Conservation (phyloP, 345 rosid species). For the Citrus mangshanensis region DNA sequence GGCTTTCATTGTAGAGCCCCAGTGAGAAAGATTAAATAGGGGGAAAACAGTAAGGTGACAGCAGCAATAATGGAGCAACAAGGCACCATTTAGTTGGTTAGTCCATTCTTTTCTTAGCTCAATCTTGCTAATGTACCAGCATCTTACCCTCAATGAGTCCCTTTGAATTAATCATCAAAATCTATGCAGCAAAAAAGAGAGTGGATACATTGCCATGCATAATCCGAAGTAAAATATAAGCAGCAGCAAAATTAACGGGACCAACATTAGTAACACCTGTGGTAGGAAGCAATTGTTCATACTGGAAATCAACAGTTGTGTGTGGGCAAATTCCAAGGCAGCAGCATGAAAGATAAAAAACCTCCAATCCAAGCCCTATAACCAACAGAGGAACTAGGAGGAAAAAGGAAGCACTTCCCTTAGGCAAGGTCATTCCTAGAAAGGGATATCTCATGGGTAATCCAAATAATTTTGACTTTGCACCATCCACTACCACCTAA, state of each 20-base stretch:
- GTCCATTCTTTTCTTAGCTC: constrained; percentile 17
- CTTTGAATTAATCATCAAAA: not conserved
- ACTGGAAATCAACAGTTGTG: not conserved
- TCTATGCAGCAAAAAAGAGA: not conserved
- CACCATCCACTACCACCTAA: constrained; percentile 16
- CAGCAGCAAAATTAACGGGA: not conserved
- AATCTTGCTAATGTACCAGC: constrained; percentile 3
- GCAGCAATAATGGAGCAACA: constrained; percentile 6
- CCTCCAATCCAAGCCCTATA: constrained; percentile 3
- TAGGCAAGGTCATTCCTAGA: not conserved
- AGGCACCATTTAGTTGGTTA: constrained; percentile 17
- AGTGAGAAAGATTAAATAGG: not conserved
- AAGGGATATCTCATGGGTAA: not conserved
- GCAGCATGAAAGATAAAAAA: not conserved
- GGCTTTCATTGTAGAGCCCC: not conserved
- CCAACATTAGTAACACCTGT: not conserved
- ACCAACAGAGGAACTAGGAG: not conserved
- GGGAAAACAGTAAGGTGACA: not conserved
- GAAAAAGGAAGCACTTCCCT: not conserved
- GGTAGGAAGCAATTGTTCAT: not conserved
- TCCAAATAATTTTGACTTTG: constrained; percentile 11
- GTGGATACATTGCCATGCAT: not conserved
- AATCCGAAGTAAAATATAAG: not conserved
- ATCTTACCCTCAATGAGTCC: not conserved
- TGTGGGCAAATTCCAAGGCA: not conserved